phyloP scores from a whole-genome alignment of 2,329 filamentous ascomycete species.

The Scytalidium lignicola region DNA sequence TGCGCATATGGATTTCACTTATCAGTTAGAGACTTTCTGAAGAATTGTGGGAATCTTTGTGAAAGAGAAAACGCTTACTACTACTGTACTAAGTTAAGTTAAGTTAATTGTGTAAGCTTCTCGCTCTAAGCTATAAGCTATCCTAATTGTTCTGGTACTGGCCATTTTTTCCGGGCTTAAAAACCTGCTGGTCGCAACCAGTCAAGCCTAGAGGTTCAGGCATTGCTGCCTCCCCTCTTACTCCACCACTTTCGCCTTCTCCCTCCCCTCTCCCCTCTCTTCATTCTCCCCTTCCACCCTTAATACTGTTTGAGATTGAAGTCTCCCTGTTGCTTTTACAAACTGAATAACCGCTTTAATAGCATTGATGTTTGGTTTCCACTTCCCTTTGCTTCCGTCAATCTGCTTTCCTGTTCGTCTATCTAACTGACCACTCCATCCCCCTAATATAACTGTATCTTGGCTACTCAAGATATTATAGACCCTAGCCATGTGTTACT shows the following conservation, averaged over 20 bases:
- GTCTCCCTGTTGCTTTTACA: slow-evolving; percentile 2
- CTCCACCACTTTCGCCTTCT: slow-evolving; percentile 1
- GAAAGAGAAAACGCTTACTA: too few relatives aligned
- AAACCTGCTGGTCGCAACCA: too few relatives aligned
- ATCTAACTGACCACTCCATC: slow-evolving; percentile 1
- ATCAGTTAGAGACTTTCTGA: too few relatives aligned
- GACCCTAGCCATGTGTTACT: slow-evolving; percentile 1
- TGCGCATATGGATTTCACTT: too few relatives aligned
- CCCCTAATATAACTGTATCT: slow-evolving; percentile 1
- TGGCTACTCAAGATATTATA: background rate
- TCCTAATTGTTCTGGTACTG: slow-evolving; percentile 1
- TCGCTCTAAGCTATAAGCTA: slow-evolving; percentile 3
- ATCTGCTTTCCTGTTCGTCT: slow-evolving; percentile 4
- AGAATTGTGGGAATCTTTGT: too few relatives aligned
- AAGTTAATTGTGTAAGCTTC: slow-evolving; percentile 1
- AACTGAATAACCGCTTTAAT: slow-evolving; percentile 3
- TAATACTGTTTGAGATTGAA: slow-evolving; percentile 1
- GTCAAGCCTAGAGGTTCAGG: too few relatives aligned
- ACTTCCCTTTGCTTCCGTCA: slow-evolving; percentile 1
- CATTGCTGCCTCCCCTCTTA: background rate
- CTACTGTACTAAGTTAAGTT: background rate
- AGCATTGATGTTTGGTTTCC: slow-evolving; percentile 2
- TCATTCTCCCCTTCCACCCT: background rate
- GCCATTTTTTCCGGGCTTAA: background rate
- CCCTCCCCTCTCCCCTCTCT: background rate